Conservation (phyloP, 306 rosid genomes). For the Vigna trinervia region DNA sequence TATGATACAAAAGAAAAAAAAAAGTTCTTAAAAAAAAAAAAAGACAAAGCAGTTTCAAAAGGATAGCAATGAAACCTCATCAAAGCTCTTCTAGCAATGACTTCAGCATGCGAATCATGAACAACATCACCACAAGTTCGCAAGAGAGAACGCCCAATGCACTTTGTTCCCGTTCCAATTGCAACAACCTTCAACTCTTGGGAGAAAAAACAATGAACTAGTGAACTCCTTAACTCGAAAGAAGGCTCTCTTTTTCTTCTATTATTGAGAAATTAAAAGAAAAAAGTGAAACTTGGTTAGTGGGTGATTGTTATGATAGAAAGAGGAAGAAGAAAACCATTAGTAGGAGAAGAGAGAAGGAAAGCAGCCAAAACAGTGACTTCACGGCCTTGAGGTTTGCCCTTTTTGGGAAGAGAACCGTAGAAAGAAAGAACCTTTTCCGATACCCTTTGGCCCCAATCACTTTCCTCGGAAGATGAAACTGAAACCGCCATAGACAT, state of each 20-base stretch:
- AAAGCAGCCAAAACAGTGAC: constrained; percentile 86
- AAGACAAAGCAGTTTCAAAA: neutral
- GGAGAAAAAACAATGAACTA: neutral
- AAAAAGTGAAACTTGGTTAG: constrained; percentile 7
- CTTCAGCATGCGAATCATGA: constrained; percentile 92
- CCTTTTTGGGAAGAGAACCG: constrained; percentile 79
- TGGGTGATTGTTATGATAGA: neutral
- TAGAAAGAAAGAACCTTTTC: constrained; percentile 64
- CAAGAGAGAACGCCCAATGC: constrained; percentile 79
- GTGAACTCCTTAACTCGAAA: neutral
- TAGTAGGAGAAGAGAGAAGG: constrained; percentile 81
- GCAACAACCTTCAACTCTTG: constrained; percentile 79
- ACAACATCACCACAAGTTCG: constrained; percentile 75
- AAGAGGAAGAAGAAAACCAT: constrained; percentile 54
- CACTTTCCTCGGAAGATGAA: constrained; percentile 40
- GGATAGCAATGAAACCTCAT: constrained; percentile 59
- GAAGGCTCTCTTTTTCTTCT: neutral
- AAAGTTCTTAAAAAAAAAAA: neutral
- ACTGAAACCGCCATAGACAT: constrained; percentile 48
- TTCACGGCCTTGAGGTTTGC: constrained; percentile 92
- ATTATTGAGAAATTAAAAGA: neutral
- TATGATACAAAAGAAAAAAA: neutral
- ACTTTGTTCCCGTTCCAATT: constrained; percentile 92
- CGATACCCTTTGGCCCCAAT: constrained; percentile 60
- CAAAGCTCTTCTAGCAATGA: constrained; percentile 80